phyloP scores from a whole-genome alignment of 441 rosid species.

The Corymbia calophylla region DNA sequence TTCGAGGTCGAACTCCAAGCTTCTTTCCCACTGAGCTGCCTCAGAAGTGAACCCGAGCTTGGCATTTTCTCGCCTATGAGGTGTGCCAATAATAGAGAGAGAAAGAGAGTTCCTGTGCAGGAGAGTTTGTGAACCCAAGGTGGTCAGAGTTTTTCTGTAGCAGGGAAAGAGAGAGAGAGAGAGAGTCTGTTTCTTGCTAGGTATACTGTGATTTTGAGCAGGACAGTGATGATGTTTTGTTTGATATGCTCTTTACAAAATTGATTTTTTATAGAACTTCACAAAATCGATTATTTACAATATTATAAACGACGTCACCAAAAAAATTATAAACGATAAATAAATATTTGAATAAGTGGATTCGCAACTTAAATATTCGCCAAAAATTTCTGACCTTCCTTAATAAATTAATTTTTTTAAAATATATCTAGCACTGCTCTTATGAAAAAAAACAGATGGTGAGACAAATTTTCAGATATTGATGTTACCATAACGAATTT shows the following conservation, averaged over 20 bases:
- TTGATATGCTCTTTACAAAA: not conserved
- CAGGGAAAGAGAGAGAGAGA: not conserved
- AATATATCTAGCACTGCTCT: not conserved
- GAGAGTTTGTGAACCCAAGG: not conserved
- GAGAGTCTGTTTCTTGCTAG: not conserved
- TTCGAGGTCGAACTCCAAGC: conserved; percentile 43
- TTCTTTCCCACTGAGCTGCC: conserved; percentile 54
- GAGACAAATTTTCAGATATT: not conserved
- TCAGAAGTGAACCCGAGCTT: conserved; percentile 37
- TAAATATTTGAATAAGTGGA: not conserved
- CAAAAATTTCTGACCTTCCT: not conserved
- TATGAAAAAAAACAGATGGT: not conserved
- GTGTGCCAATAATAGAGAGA: not conserved
- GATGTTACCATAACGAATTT: not conserved
- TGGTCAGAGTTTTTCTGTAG: not conserved
- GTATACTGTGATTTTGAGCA: not conserved
- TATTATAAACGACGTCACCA: not conserved
- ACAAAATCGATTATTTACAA: not conserved
- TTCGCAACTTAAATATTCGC: not conserved
- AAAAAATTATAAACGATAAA: not conserved
- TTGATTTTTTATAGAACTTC: not conserved
- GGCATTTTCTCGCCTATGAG: conserved; percentile 25
- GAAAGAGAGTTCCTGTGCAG: not conserved
- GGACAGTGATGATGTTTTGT: not conserved
- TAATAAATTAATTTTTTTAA: not conserved